Evolutionary conservation across 495 filamentous ascomycete species (phyloP), one percentile per base, ranked within the genome.

Genomic region (Trichoderma orchidacearum): DNA sequence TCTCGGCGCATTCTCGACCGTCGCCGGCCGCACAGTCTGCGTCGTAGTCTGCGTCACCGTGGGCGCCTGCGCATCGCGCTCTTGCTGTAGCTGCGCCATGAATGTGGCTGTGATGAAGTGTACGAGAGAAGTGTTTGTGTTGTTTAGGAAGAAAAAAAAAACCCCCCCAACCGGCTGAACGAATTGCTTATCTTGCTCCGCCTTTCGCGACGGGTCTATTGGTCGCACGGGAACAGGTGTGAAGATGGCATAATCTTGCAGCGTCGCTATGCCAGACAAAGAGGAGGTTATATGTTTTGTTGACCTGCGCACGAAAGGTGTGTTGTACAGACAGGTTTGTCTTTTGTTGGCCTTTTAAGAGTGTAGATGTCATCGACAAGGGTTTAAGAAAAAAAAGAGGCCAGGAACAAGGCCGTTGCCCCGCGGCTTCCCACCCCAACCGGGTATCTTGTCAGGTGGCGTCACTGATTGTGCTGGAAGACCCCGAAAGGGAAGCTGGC

Each of bases 1-100:
- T n/a, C 72, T 62, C 31, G 70, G 8, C 57, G 59, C n/a, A 62
- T 61, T 15, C 58, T 58, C 29, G 60, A 58, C 31, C 63, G 62
- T 23, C 45, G 17, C 38, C 21, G 30, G 36, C n/a, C 29, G 53
- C 15, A 56, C 56, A 21, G 62, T 59, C 31, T 63, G 65, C 56
- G 50, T 62, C 30, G 56, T 57, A 3, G 62, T 52, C 30, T 54
- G 61, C 31, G 25, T 59, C 58, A 11, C 18, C 25, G 45, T 38
- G 18, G 53, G 45, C 45, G 45, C 30, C 17, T 53, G 51, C 34
- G 54, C 34, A 13, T 15, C n/a, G 45, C 45, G 56, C 41, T 34
- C 18, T 17, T 50, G 45, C 13, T 34, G n/a, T n/a, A n/a, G 18
- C 17, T 56, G 54, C 30, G 54, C 45, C 54, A 55, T 55, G 53